Base-by-base conservation (phyloP, 805 yeast species). In the Kluyveromyces lactis region DNA sequence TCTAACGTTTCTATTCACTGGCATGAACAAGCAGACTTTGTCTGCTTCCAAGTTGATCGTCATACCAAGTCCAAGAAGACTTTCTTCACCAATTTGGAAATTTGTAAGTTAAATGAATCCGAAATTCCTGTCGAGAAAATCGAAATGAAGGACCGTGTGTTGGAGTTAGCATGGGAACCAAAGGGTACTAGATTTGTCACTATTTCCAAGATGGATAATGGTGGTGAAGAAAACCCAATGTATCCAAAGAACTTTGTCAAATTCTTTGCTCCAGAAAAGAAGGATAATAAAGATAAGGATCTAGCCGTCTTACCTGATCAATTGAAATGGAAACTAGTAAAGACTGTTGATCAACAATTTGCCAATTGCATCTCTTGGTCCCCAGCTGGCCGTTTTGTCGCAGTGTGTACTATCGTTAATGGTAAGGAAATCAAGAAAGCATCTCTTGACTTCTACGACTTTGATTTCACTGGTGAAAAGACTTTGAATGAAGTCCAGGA, bases 81-180 rank as follows among this genome's bases (percentile, higher is more conserved):
- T 16, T 64, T 81, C 39, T 87, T 86, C 73, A 79, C 96, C 42
- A 86, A 86, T 60, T 73, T 92, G 62, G 97, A 92, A 66, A 81
- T 92, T 58, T 86, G 90, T 75, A 82, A 86, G 56, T 65, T 87
- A 42, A 71, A 72, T 44, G 98, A 90, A 66, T 85, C 78, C 66
- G 95, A 84, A 55, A 77, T 90, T 51, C 97, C 98, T 24, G 95
- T 89, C 44, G 97, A 89, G 60, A 90, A 86, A 51, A 71, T 92
- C 50, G 99, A 92, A 66, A 73, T 89, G 58, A 86, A 86, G 65
- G 96, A 92, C 45, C 80, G 85, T 42, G 90, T 87, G 31, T 65
- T 83, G 40, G 81, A 81, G 62, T 83, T 92, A 65, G 89, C 86
- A 41, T 92, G 97, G 97, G 98, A 94, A 69, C 96, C 98, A 54